These are phyloP conservation scores for Aphanoascus verrucosus DNA, from an alignment of 2,329 filamentous ascomycete species.

Conservation along the genomic window DNA sequence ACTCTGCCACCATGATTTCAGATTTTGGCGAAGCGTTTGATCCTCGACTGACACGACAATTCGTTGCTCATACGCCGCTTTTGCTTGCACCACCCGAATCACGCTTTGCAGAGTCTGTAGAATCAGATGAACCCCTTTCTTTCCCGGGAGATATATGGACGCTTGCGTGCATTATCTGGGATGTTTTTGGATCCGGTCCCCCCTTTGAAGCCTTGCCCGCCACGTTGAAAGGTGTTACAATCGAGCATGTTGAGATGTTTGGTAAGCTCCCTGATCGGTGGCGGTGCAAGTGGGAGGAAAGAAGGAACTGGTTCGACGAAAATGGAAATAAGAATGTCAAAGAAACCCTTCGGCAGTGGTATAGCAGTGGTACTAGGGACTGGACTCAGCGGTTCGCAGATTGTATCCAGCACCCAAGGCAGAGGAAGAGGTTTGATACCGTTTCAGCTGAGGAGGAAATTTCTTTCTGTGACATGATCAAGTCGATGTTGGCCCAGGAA, in stretches of 20 bases:
- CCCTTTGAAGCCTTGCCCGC: slow-evolving; percentile 19
- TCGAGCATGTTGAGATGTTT: slow-evolving; percentile 22
- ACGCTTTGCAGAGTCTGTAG: not conserved
- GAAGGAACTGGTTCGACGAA: slow-evolving; percentile 13
- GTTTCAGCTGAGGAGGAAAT: slow-evolving; percentile 13
- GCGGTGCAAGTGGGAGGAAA: slow-evolving; percentile 13
- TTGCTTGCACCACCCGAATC: slow-evolving; percentile 14
- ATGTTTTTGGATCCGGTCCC: slow-evolving; percentile 20
- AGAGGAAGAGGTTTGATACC: not conserved
- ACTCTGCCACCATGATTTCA: slow-evolving; percentile 20
- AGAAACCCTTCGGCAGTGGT: not conserved
- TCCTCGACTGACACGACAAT: slow-evolving; percentile 5
- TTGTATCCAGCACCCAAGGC: slow-evolving; percentile 12
- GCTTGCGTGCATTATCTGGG: slow-evolving; percentile 28
- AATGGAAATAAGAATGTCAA: slow-evolving; percentile 14
- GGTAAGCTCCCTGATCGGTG: slow-evolving; percentile 19
- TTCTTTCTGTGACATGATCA: slow-evolving; percentile 17
- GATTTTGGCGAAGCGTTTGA: slow-evolving; percentile 24
- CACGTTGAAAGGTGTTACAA: slow-evolving; percentile 18
- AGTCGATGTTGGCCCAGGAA: slow-evolving; percentile 17
- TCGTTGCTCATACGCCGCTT: slow-evolving; percentile 18
- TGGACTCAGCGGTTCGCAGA: slow-evolving; percentile 1
- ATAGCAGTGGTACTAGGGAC: slow-evolving; percentile 1
- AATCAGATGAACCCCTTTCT: not conserved
- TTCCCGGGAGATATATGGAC: slow-evolving; percentile 29